A percentile compares a stretch with the other conserved stretches of the same genome.
Evolutionary conservation across 164 flowering plant genomes (phyloP).

Genomic region (grape (Vitis vinifera)): DNA sequence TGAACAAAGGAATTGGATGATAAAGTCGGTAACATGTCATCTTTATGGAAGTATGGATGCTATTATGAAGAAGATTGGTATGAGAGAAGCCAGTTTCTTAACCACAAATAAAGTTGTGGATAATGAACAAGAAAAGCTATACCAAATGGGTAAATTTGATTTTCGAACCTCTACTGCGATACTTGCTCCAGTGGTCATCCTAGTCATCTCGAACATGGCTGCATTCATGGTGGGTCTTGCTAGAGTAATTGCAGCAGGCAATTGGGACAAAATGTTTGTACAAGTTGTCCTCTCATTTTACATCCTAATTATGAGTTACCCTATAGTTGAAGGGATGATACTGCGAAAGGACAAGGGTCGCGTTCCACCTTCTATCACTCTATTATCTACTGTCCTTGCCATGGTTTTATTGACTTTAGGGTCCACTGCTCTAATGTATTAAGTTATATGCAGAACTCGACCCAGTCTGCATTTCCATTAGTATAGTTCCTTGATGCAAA

Average conservation of each 20-base stretch:
- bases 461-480: too few species aligned
- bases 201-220: conserved; percentile 27
- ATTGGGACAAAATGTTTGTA: conserved; percentile 23
- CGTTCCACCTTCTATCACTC: conserved; percentile 1
- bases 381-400: conserved; percentile 1
- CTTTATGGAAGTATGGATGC: conserved; percentile 37
- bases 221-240: conserved; percentile 26
- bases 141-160: conserved; percentile 36
- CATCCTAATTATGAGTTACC: conserved; percentile 21
- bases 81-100: conserved; percentile 35
- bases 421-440: too few species aligned
- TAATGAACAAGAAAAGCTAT: conserved; percentile 21
- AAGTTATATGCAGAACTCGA: too few species aligned
- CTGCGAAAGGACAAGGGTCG: conserved; percentile 35
- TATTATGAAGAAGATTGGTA: conserved; percentile 28
- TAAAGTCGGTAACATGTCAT: conserved; percentile 31
- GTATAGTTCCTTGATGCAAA: too few species aligned
- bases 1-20: conserved; percentile 46
- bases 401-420: too few species aligned
- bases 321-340: conserved; percentile 41
- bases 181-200: conserved; percentile 30
- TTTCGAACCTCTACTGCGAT: conserved; percentile 35
- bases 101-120: conserved; percentile 45
- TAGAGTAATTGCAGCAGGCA: conserved; percentile 13
- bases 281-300: conserved; percentile 30